Base-by-base conservation (phyloP, 2,329 filamentous ascomycete species). In the Trichophyton equinum region DNA sequence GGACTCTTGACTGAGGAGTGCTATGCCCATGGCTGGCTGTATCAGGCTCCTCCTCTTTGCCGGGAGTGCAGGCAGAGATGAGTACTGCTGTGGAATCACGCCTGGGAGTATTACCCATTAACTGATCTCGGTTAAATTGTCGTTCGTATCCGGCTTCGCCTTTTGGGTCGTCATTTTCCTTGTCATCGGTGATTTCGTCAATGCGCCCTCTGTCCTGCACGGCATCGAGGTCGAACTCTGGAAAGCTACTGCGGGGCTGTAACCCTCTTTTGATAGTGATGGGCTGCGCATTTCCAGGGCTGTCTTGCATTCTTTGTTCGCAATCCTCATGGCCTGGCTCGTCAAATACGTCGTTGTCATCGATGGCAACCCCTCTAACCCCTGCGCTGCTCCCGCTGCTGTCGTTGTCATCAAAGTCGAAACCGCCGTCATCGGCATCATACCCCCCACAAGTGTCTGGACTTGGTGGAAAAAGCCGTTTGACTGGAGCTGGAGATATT, bases 391-490 rank as follows among this genome's bases (percentile, higher is more conserved):
- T 57, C 30, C 36, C 55, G 18, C 55, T 42, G 18, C 55, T 56
- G n/a, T 38, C 15, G 8, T 38, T 33, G 15, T 38, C 25, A 18
- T 56, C 51, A 27, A 33, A n/a, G 4, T 18, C 22, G 6, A 15
- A 25, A 36, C 27, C 20, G 20, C 25, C 46, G 25, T 51, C 51
- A n/a, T 13, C 42, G 30, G 46, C 53, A 18, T 56, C 25, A 22
- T n/a, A 51, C 11, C 42, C 51, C 13, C 22, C 46, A 38, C 59
- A 47, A 47, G 61, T 58, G 15, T 51, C 55, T 5, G 62, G 62
- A 27, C 62, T 63, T 22, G 51, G 42, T 25, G 62, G 62, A 42
- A 63, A 63, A 6, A 63, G 38, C 30, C 62, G 38, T 33, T 63
- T 63, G 9, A 25, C 55, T 20, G 62, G 62, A 6, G 62, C 62